Percentiles rank a stretch among this genome's conserved stretches.
Conservation (phyloP, 1,139 yeast species). For the Yamadazyma atlantica region DNA sequence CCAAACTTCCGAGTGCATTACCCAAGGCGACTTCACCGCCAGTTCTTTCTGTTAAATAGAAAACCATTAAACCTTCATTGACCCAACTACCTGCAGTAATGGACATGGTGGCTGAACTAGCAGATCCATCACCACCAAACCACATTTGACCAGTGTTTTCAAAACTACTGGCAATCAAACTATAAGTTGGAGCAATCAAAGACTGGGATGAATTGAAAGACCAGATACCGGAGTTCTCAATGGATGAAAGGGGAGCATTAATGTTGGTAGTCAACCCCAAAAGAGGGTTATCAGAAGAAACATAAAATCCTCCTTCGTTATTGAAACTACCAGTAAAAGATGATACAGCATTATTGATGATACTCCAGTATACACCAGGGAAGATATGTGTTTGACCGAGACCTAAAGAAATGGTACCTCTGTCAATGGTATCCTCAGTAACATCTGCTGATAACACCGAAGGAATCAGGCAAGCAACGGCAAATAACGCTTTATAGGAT, state of each 20-base stretch:
- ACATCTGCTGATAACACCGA: constrained; percentile 7
- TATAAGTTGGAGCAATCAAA: constrained; percentile 18
- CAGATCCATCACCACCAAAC: constrained; percentile 9
- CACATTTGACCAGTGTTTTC: constrained; percentile 9
- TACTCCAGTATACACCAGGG: constrained; percentile 30
- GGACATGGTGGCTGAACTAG: constrained; percentile 4
- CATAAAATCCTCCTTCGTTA: constrained; percentile 25
- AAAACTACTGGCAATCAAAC: constrained; percentile 20
- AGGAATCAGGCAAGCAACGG: not conserved
- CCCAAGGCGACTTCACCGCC: constrained; percentile 22
- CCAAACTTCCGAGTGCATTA: constrained; percentile 11
- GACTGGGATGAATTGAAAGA: constrained; percentile 21
- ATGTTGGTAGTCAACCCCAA: constrained; percentile 8
- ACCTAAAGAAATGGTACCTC: constrained; percentile 17
- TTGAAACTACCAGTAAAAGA: constrained; percentile 22
- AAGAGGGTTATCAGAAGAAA: constrained; percentile 9
- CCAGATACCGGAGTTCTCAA: constrained; percentile 22
- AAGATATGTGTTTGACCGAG: constrained; percentile 4
- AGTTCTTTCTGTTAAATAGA: constrained; percentile 20
- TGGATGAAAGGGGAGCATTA: constrained; percentile 4
- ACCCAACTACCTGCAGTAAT: constrained; percentile 18
- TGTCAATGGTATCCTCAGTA: constrained; percentile 8
- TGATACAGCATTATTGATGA: constrained; percentile 24
- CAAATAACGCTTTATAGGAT: not conserved
- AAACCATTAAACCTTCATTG: constrained; percentile 26